Conservation (phyloP, 257 asterid species). For the Eucommia ulmoides region DNA sequence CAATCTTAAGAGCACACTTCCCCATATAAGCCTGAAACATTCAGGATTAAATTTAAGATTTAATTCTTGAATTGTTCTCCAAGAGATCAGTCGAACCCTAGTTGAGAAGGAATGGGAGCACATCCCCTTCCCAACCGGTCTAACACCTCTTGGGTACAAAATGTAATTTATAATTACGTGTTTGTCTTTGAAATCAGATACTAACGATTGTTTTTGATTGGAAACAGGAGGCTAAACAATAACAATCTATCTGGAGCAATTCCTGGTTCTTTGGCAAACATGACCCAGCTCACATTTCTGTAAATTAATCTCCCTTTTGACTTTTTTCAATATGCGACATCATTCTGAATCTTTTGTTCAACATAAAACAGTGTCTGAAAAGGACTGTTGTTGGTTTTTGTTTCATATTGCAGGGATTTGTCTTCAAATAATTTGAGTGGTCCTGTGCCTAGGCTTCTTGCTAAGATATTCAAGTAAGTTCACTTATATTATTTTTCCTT, state of each 20-base stretch:
- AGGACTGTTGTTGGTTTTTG: not conserved
- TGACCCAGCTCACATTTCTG: constrained; percentile 74
- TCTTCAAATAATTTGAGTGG: constrained; percentile 91
- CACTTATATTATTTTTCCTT: constrained; percentile 4
- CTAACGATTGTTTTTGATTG: constrained; percentile 7
- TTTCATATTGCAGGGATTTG: constrained; percentile 49
- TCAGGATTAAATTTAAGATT: too few relatives aligned
- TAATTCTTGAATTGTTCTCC: too few relatives aligned
- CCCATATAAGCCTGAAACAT: too few relatives aligned
- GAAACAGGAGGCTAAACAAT: constrained; percentile 75
- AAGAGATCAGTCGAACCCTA: too few relatives aligned
- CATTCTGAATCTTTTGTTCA: not conserved
- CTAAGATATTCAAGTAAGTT: constrained; percentile 75
- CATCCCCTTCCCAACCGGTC: too few relatives aligned
- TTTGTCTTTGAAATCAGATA: not conserved
- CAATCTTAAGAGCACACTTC: too few relatives aligned
- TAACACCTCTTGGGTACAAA: too few relatives aligned
- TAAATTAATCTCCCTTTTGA: constrained; percentile 34
- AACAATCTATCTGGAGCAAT: constrained; percentile 75
- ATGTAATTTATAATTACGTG: too few relatives aligned
- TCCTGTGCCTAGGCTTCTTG: constrained; percentile 69
- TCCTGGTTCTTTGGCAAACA: constrained; percentile 56
- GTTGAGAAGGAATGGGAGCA: too few relatives aligned
- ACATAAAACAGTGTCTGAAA: constrained; percentile 8
- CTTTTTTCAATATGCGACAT: constrained; percentile 5